Conservation (phyloP, 2,329 filamentous ascomycete genomes). For the Capronia americana region DNA sequence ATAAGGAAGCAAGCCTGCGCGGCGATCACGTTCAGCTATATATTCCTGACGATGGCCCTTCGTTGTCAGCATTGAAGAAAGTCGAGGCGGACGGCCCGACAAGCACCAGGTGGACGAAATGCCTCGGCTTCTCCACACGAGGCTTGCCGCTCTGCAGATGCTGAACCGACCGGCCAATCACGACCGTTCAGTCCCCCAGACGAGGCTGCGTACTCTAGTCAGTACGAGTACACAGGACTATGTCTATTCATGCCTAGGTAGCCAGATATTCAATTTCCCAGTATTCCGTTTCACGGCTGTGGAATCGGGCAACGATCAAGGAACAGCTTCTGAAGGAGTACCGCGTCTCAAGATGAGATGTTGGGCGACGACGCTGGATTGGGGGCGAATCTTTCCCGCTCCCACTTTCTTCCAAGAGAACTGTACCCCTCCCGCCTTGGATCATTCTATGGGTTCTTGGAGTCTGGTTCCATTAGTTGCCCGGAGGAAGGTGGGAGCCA, state of each 20-base stretch:
- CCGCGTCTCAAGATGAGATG: too few species aligned
- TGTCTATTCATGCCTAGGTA: too few species aligned
- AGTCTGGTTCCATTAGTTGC: too few species aligned
- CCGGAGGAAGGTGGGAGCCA: too few species aligned
- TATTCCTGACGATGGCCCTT: not conserved
- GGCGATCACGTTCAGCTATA: not conserved
- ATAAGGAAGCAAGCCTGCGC: not conserved
- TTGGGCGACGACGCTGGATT: too few species aligned
- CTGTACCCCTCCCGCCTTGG: too few species aligned
- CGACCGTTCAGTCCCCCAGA: not conserved
- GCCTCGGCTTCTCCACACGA: slow-evolving; percentile 5
- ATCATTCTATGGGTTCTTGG: too few species aligned
- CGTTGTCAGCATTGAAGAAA: not conserved
- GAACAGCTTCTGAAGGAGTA: too few species aligned
- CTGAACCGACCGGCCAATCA: not conserved
- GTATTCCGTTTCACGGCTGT: not conserved
- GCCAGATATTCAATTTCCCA: not conserved
- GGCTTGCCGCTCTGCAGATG: not conserved
- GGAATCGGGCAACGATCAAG: too few species aligned
- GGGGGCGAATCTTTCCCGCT: too few species aligned
- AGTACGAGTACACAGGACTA: too few species aligned
- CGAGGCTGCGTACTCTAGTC: slow-evolving; percentile 2
- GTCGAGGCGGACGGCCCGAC: not conserved
- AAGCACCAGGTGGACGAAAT: not conserved
- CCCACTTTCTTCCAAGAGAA: too few species aligned